Evolutionary conservation across 495 filamentous ascomycete genomes (phyloP).

Genomic region (Letharia columbiana): DNA sequence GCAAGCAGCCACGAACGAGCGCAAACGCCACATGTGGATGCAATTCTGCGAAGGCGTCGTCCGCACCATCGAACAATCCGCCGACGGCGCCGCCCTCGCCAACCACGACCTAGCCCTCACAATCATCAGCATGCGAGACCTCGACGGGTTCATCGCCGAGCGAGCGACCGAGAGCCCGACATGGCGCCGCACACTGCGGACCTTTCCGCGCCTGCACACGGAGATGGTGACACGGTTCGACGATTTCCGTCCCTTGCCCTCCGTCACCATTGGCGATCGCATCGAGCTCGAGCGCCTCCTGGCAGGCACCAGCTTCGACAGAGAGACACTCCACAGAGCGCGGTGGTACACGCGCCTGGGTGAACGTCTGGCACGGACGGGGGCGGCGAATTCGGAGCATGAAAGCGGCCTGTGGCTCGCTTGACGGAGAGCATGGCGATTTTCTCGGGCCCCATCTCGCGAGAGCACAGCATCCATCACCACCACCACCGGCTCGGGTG

Average conservation of each 20-base stretch:
- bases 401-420: not conserved
- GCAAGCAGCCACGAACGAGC: not conserved
- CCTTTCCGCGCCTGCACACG: not conserved
- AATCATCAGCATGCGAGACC: not conserved
- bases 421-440: not conserved
- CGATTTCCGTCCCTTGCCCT: not conserved
- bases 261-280: not conserved
- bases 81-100: not conserved
- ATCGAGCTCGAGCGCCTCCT: not conserved
- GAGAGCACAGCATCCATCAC: not conserved
- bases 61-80: not conserved
- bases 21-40: not conserved
- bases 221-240: not conserved
- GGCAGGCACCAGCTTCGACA: not conserved
- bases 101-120: not conserved
- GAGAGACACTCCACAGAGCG: not conserved
- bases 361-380: not conserved
- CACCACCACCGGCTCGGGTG: not conserved
- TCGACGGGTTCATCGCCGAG: not conserved
- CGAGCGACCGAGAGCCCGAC: not conserved
- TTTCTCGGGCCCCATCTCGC: not conserved
- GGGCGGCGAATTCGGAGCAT: not conserved
- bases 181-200: not conserved
- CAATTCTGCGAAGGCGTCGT: constrained; percentile 9
- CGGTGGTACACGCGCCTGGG: not conserved